Base-by-base conservation (phyloP, 306 rosid genomes). In the Gillenia trifoliata region DNA sequence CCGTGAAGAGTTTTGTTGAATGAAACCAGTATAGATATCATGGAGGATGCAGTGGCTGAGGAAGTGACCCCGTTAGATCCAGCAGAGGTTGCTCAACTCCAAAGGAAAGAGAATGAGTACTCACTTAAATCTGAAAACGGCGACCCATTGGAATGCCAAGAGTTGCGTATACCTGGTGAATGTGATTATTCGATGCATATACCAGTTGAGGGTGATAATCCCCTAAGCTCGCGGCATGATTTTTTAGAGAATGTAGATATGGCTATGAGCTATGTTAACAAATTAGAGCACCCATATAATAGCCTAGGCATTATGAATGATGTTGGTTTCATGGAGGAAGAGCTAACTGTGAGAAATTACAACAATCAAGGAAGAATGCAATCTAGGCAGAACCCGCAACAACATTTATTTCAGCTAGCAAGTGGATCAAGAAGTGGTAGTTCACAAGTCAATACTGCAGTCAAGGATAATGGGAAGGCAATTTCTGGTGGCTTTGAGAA, bases 41-140 rank as follows among this genome's bases (percentile, higher is more conserved):
- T 91, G 94, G 92, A 89, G 59, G 91, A 87, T 71, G 84, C 72
- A 72, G 71, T 88, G 86, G 88, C 79, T 47, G 91, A 83, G 80
- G 96, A 82, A 64, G 82, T 73, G 73, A 45, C 54, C 11, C 80
- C 75, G 8, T 79, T 85, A 61, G 88, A 75, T 72, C 59, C 54
- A 34, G 75, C 69, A 8, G 97, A 86, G 78, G 86, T 83, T 41
- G 81, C 79, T 6, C 89, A 79, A 76, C 78, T 71, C 43, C 93
- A 83, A 68, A 76, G 66, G 70, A 93, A 83, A 75, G 93, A 87
- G 63, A 85, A 61, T 5, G 87, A 70, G 41, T 80, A 74, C 84
- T 72, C 74, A 36, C 79, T 71, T 12, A 77, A 72, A 77, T 74
- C 77, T 6, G 86, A 85, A 72, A 69, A 68, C 63, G 12, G 28